Conservation (phyloP, 2,329 filamentous ascomycete genomes). For the Septoria petroselini region DNA sequence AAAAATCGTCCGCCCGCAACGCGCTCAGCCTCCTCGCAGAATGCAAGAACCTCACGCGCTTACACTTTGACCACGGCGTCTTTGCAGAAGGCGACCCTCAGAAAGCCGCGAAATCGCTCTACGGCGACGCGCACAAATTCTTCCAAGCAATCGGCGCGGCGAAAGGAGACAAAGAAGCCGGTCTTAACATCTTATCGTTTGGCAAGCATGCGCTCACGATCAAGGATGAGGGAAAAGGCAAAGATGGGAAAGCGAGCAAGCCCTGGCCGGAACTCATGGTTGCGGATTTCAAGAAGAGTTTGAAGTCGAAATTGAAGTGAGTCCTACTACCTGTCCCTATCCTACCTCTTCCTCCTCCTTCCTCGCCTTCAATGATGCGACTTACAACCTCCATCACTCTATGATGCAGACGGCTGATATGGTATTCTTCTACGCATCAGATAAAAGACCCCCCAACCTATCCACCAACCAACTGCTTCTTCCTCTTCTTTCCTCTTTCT, state of each 20-base stretch:
- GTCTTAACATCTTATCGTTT: constrained; percentile 34
- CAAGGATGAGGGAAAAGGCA: constrained; percentile 29
- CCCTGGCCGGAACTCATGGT: constrained; percentile 27
- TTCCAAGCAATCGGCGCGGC: constrained; percentile 27
- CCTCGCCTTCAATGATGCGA: neutral
- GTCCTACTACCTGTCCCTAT: no score
- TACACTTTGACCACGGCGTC: constrained; percentile 35
- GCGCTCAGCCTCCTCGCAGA: constrained; percentile 37
- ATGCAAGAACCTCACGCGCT: constrained; percentile 29
- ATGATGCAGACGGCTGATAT: no score
- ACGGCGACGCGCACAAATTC: constrained; percentile 36
- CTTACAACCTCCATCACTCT: no score
- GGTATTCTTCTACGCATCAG: neutral
- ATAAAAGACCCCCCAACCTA: neutral
- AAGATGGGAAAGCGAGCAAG: constrained; percentile 19
- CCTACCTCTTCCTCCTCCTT: no score
- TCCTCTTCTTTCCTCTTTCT: neutral
- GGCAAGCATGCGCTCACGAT: constrained; percentile 30
- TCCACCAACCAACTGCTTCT: no score
- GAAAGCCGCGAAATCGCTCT: constrained; percentile 39
- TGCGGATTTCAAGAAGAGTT: constrained; percentile 29
- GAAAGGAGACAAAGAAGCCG: constrained; percentile 30
- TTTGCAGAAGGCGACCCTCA: constrained; percentile 30
- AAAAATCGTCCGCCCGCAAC: constrained; percentile 33
- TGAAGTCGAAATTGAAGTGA: constrained; percentile 37